A percentile compares a stretch with the other conserved stretches of the same genome.
Evolutionary conservation across 2,329 filamentous ascomycete genomes (phyloP).

Genomic region (Emmonsiellopsis sp.): DNA sequence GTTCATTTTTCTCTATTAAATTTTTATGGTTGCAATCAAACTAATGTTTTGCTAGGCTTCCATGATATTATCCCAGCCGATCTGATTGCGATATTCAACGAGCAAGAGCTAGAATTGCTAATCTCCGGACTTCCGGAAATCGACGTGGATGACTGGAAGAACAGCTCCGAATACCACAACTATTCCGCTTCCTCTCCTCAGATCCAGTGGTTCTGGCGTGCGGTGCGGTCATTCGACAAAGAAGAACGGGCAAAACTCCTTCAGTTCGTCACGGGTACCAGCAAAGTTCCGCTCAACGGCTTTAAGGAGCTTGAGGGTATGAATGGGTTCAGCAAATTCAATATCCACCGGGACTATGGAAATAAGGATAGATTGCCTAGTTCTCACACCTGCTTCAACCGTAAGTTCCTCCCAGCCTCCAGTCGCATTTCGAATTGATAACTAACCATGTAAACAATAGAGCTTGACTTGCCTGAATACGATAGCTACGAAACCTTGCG

Average conservation of each 20-base stretch:
- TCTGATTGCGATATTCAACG: slow-evolving; percentile 93
- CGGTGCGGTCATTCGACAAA: slow-evolving; percentile 93
- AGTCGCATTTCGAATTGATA: not conserved
- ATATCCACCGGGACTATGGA: slow-evolving; percentile 96
- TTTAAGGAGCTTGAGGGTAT: slow-evolving; percentile 99
- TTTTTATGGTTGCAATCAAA: not conserved
- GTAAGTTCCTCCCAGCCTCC: slow-evolving; percentile 50
- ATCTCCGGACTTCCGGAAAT: slow-evolving; percentile 97
- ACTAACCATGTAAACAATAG: slow-evolving; percentile 37
- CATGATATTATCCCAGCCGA: slow-evolving; percentile 96
- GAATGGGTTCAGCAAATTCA: slow-evolving; percentile 97
- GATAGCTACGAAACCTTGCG: slow-evolving; percentile 89
- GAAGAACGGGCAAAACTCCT: slow-evolving; percentile 95
- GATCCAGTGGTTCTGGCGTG: slow-evolving; percentile 99
- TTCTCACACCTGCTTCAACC: slow-evolving; percentile 98
- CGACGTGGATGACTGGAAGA: slow-evolving; percentile 98
- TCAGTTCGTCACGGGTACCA: slow-evolving; percentile 96
- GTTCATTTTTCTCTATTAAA: slow-evolving; percentile 14
- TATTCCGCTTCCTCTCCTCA: slow-evolving; percentile 90
- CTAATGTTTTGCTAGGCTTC: slow-evolving; percentile 56
- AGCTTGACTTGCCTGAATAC: slow-evolving; percentile 97
- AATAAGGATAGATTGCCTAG: slow-evolving; percentile 92
- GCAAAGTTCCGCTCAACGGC: slow-evolving; percentile 94
- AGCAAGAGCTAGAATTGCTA: slow-evolving; percentile 90
- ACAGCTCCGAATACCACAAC: slow-evolving; percentile 97